A percentile compares a stretch with the other conserved stretches of the same genome.
These are phyloP conservation scores for Pseudonitzschia multiseries DNA, from an alignment of 108 stramenopile species.

Conservation along the genomic window DNA sequence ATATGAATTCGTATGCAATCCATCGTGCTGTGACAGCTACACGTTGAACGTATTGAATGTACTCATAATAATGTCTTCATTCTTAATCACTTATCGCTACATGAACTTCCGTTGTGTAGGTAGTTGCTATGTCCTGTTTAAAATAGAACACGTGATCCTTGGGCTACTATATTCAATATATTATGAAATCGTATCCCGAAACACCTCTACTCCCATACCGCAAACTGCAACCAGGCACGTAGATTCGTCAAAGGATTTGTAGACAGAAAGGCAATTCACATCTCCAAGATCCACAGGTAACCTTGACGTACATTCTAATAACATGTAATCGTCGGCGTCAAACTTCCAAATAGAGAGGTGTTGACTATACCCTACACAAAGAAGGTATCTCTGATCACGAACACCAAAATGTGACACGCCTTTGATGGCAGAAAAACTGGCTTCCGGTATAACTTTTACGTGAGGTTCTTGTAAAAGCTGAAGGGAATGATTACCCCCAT, in stretches of 20 bases:
- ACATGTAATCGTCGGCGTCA: not conserved
- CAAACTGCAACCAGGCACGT: constrained; percentile 18
- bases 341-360: constrained; percentile 46
- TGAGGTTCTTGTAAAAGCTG: not conserved
- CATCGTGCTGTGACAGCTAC: too few relatives aligned
- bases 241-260: not conserved
- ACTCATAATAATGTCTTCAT: too few relatives aligned
- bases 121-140: not conserved
- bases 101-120: too few relatives aligned
- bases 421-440: constrained; percentile 71
- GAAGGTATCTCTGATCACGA: constrained; percentile 21
- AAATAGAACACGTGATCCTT: not conserved
- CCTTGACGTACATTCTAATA: constrained; percentile 7
- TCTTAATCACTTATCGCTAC: too few relatives aligned
- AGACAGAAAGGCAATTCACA: constrained; percentile 40
- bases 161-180: not conserved
- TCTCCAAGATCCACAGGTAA: constrained; percentile 45
- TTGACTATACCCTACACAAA: constrained; percentile 60
- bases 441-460: constrained; percentile 22
- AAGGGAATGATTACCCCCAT: not conserved
- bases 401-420: constrained; percentile 31
- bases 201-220: constrained; percentile 23
- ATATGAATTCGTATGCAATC: too few relatives aligned
- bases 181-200: not conserved
- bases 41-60: too few relatives aligned